Evolutionary conservation across 2,329 filamentous ascomycete species (phyloP), one percentile per base, ranked within the genome.

Genomic region (Cercospora beticola): DNA sequence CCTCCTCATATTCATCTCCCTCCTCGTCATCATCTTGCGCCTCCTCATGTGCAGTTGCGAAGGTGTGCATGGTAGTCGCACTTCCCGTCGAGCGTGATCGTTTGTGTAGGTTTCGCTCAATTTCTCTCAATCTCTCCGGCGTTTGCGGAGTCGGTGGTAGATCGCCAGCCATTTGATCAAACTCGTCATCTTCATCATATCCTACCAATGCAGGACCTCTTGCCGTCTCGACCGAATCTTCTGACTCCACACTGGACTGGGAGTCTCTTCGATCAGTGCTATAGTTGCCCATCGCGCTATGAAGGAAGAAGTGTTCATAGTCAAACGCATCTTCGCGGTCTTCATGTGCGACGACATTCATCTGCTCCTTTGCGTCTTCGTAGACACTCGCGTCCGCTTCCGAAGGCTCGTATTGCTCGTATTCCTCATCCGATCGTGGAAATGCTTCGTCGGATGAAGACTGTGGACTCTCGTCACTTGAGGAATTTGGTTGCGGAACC

Each of bases 291-390:
- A 97, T 90, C 10, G 93, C 93, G 73, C 92, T 97, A 79, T 97
- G 93, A 14, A 97, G 85, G 79, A 97, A 97, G 81, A 97, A 97
- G 77, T 97, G 90, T 79, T 97, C 92, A 71, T 98, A 98, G 78
- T 98, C 94, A 76, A 98, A 98, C 0, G 94, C 94, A 79, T 98
- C 94, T 73, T 94, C 90, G 21, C 94, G 91, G 78, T 97, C 93
- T 81, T 98, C 94, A 76, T 98, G 94, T 0, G 93, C 73, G 6
- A 76, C 81, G 70, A 79, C 43, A 56, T 66, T 43, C 30, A 69
- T 69, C 16, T 74, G 71, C 58, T 72, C 65, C 28, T 67, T 77
- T n/a, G 82, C 81, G 67, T 84, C 82, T 72, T 83, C 81, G 69
- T 83, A 84, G 16, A 83, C 76, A 66, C 80, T 83, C 1, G 67